Evolutionary conservation across 1,284 basidiomycete species (phyloP), one percentile per base, ranked within the genome.

Genomic region (Boletellus deceptivus): DNA sequence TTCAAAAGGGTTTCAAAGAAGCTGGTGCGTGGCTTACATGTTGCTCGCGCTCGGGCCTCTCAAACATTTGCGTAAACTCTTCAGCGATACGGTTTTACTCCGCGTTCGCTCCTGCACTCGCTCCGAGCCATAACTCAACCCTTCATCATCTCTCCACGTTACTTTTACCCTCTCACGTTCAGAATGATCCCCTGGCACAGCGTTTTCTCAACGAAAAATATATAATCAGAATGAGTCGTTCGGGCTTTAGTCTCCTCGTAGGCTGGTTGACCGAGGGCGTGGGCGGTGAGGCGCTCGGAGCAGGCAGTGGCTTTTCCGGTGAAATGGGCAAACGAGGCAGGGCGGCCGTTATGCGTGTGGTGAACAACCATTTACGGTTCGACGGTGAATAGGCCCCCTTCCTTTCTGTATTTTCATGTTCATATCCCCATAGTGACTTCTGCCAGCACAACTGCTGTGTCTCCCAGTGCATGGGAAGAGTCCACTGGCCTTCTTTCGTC

Each of bases 251-350:
- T 36, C 82, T 99, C 7, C 77, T 99, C 10, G 80, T 98, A 8
- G 95, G 95, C 34, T 99, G 97, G 97, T 73, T 99, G 49, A 97
- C 91, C 17, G 93, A 94, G 66, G 93, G 92, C 31, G 75, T 86
- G n/a, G 90, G 89, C 27, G 89, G 93, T 27, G 92, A 95, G 62
- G 85, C 87, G 1, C 74, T 86, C 25, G 89, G 94, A 27, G 80
- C 84, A 52, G 89, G 91, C 9, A 84, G 88, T 44, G 89, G 93
- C 17, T 91, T 92, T 58, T 79, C 86, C 22, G 86, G 92, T 7
- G 91, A 93, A 59, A 83, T 80, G 55, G 84, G 88, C 25, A 89
- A 89, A 59, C 77, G 89, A 55, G 89, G 89, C 31, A 72, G 91
- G 61, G 80, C 91, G 49, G 85, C 92, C 9, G 89, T 98, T 53